Evolutionary conservation across 2,329 filamentous ascomycete genomes (phyloP).

Genomic region (Colletotrichum sp.): DNA sequence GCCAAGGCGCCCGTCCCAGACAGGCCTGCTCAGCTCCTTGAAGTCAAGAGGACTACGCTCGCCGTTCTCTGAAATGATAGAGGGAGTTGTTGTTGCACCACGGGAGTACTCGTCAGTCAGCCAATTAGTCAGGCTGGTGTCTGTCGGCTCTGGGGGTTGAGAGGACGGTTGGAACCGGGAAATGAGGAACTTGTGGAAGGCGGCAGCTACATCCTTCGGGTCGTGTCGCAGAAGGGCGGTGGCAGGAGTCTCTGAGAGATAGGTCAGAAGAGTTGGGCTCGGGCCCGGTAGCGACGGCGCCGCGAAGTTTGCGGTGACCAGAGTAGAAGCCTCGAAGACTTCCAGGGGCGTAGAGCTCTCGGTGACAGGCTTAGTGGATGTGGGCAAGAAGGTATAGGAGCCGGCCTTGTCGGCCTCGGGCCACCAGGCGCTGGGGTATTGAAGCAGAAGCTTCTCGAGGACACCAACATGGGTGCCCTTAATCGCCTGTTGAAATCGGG

Average conservation of each 20-base stretch:
- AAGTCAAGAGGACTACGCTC: constrained; percentile 20
- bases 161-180: constrained; percentile 12
- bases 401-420: constrained; percentile 14
- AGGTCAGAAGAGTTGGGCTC: constrained; percentile 16
- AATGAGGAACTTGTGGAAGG: constrained; percentile 13
- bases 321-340: constrained; percentile 14
- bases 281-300: constrained; percentile 6
- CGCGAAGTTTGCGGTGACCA: constrained; percentile 16
- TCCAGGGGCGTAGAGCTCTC: constrained; percentile 1
- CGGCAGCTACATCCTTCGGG: constrained; percentile 10
- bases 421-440: constrained; percentile 17
- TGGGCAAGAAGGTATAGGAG: constrained; percentile 17
- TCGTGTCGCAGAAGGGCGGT: constrained; percentile 4
- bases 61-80: constrained; percentile 9
- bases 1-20: constrained; percentile 12
- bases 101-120: constrained; percentile 17
- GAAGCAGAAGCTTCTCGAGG: constrained; percentile 16
- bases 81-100: constrained; percentile 15
- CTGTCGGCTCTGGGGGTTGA: constrained; percentile 5
- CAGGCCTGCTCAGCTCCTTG: constrained; percentile 14
- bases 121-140: constrained; percentile 15
- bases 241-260: constrained; percentile 15
- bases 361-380: constrained; percentile 12
- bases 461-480: constrained; percentile 16
- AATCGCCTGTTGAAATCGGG: constrained; percentile 7